A percentile compares a stretch with the other conserved stretches of the same genome.
These are phyloP conservation scores for Colletotrichum orbiculare DNA, from an alignment of 2,329 filamentous ascomycete genomes.

Conservation along the genomic window DNA sequence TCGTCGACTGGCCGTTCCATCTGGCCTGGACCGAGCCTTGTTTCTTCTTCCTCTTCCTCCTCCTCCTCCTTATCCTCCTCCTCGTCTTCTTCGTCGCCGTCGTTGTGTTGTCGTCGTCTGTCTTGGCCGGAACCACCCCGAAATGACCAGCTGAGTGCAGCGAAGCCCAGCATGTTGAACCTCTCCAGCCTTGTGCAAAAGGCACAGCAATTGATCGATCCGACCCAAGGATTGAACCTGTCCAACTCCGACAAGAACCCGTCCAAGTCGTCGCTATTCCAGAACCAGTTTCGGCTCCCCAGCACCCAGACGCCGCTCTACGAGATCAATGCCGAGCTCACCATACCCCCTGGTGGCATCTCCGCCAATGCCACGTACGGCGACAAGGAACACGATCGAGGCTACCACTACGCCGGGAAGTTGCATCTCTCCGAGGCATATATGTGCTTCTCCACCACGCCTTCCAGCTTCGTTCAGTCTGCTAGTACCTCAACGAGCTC, in stretches of 20 bases:
- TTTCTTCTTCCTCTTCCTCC: not conserved
- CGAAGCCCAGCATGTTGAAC: conserved; percentile 64
- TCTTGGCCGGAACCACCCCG: conserved; percentile 36
- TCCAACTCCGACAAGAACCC: conserved; percentile 82
- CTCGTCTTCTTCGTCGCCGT: too few species aligned
- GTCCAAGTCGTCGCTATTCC: conserved; percentile 92
- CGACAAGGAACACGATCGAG: conserved; percentile 76
- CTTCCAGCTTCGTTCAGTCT: conserved; percentile 84
- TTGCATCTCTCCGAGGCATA: conserved; percentile 94
- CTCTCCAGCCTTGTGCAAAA: conserved; percentile 89
- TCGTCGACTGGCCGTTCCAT: conserved; percentile 2
- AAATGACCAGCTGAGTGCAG: conserved; percentile 49
- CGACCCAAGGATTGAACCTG: conserved; percentile 79
- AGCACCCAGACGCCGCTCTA: conserved; percentile 92
- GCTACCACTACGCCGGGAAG: conserved; percentile 91
- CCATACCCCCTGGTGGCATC: conserved; percentile 68
- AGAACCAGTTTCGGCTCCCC: conserved; percentile 95
- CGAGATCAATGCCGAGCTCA: conserved; percentile 96
- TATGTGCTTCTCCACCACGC: conserved; percentile 95
- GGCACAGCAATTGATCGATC: conserved; percentile 94
- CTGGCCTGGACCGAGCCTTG: conserved; percentile 9
- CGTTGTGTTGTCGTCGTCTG: too few species aligned
- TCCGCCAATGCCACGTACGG: conserved; percentile 74
- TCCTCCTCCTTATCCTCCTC: not conserved
- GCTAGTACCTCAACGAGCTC: conserved; percentile 84